These are phyloP conservation scores for Sporisorium sorghi DNA, from an alignment of 1,284 basidiomycete genomes.

Conservation along the genomic window DNA sequence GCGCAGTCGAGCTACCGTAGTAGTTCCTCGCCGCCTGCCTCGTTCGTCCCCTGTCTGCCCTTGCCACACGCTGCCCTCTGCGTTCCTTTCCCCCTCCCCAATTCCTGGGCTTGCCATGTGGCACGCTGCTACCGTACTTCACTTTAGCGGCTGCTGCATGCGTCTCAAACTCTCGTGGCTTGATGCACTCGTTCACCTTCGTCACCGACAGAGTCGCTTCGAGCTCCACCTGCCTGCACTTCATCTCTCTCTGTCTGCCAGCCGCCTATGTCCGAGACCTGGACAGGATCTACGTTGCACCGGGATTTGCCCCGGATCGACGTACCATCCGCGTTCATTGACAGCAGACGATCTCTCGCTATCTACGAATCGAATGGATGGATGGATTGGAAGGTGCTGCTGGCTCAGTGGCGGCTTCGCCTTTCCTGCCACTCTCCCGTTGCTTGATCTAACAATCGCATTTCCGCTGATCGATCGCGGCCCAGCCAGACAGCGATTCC, in stretches of 20 bases:
- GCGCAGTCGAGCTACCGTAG: background rate
- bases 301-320: slow-evolving; percentile 14
- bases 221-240: slow-evolving; percentile 5
- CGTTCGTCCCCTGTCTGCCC: background rate
- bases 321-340: slow-evolving; percentile 9
- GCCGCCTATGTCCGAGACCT: slow-evolving; percentile 43
- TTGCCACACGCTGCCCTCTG: slow-evolving; percentile 7
- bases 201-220: background rate
- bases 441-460: slow-evolving; percentile 13
- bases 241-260: background rate
- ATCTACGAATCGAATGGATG: background rate
- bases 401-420: slow-evolving; percentile 18
- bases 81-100: background rate
- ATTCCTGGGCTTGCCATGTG: slow-evolving; percentile 26
- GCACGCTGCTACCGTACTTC: slow-evolving; percentile 28
- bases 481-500: slow-evolving; percentile 5
- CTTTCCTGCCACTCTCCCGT: background rate
- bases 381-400: background rate
- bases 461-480: slow-evolving; percentile 10
- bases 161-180: background rate
- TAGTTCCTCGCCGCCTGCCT: slow-evolving; percentile 1
- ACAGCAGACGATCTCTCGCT: background rate
- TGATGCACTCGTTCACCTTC: background rate
- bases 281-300: slow-evolving; percentile 17
- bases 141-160: slow-evolving; percentile 24